These are phyloP conservation scores for Cochlearia excelsa DNA, from an alignment of 345 rosid genomes.

Conservation along the genomic window DNA sequence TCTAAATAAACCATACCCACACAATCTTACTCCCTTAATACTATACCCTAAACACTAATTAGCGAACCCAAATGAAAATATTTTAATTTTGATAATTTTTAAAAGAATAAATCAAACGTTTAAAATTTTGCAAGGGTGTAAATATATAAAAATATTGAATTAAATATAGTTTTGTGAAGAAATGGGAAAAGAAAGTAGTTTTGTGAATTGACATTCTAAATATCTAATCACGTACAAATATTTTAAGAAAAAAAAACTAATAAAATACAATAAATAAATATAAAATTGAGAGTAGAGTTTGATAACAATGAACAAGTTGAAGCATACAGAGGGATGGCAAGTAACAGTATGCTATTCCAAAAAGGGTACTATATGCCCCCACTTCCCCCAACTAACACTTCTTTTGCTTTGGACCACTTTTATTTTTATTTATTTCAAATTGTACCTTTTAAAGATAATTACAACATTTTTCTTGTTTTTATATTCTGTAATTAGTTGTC, in stretches of 20 bases:
- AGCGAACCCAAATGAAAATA: too few relatives aligned
- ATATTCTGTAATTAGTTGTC: slow-evolving; percentile 10
- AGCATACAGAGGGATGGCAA: slow-evolving; percentile 24
- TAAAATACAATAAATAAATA: background rate
- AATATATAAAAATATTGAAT: too few relatives aligned
- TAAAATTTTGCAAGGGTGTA: too few relatives aligned
- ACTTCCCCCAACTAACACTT: slow-evolving; percentile 18
- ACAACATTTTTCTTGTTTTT: background rate
- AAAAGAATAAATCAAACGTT: too few relatives aligned
- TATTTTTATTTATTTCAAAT: background rate
- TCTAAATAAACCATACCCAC: too few relatives aligned
- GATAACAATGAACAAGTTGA: slow-evolving; percentile 22
- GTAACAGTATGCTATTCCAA: slow-evolving; percentile 20
- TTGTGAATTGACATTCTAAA: too few relatives aligned
- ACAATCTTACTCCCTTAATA: too few relatives aligned
- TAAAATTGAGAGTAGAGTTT: background rate
- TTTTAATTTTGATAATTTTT: too few relatives aligned
- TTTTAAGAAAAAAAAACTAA: background rate
- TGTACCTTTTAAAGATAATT: background rate
- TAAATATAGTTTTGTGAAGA: too few relatives aligned
- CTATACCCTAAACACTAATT: too few relatives aligned
- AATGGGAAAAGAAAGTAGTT: too few relatives aligned
- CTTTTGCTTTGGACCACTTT: slow-evolving; percentile 25
- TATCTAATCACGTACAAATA: too few relatives aligned
- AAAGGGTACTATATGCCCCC: background rate